Evolutionary conservation across 192 early-diverging fungal species (phyloP).

Genomic region (Geosiphon pyriformis): DNA sequence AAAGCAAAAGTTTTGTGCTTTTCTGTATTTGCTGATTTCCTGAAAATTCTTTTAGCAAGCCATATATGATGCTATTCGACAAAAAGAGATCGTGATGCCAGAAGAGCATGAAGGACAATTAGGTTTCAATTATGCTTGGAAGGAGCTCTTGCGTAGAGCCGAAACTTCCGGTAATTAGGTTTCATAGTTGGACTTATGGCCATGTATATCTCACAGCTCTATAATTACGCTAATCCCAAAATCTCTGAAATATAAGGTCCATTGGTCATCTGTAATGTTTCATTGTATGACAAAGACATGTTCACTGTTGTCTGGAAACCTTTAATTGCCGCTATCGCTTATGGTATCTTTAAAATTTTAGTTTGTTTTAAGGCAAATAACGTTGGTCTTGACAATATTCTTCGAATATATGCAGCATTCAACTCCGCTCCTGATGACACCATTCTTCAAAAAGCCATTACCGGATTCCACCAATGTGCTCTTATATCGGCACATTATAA

Average conservation of each 20-base stretch:
- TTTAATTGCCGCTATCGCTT: slow-evolving; percentile 71
- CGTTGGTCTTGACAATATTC: slow-evolving; percentile 26
- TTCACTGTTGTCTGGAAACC: slow-evolving; percentile 72
- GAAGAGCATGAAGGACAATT: slow-evolving; percentile 95
- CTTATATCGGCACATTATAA: slow-evolving; percentile 67
- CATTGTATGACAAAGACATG: slow-evolving; percentile 74
- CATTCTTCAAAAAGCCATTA: slow-evolving; percentile 74
- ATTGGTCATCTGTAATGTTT: slow-evolving; percentile 53
- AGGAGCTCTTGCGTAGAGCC: slow-evolving; percentile 59
- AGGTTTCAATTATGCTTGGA: slow-evolving; percentile 94
- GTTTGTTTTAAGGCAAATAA: slow-evolving; percentile 24
- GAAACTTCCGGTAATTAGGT: slow-evolving; percentile 31
- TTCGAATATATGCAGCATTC: slow-evolving; percentile 51
- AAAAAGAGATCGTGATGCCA: slow-evolving; percentile 91
- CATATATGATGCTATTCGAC: slow-evolving; percentile 84
- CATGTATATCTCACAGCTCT: too few species aligned
- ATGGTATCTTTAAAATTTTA: slow-evolving; percentile 45
- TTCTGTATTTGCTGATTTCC: neutral
- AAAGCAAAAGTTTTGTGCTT: slow-evolving; percentile 13
- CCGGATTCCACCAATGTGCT: slow-evolving; percentile 72
- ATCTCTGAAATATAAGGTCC: slow-evolving; percentile 41
- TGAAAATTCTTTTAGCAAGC: slow-evolving; percentile 29
- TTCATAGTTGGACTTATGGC: too few species aligned
- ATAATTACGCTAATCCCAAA: too few species aligned
- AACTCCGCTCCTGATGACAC: slow-evolving; percentile 73